These are phyloP conservation scores for Backusella tarrabulga DNA, from an alignment of 192 early-diverging fungal genomes.

Conservation along the genomic window DNA sequence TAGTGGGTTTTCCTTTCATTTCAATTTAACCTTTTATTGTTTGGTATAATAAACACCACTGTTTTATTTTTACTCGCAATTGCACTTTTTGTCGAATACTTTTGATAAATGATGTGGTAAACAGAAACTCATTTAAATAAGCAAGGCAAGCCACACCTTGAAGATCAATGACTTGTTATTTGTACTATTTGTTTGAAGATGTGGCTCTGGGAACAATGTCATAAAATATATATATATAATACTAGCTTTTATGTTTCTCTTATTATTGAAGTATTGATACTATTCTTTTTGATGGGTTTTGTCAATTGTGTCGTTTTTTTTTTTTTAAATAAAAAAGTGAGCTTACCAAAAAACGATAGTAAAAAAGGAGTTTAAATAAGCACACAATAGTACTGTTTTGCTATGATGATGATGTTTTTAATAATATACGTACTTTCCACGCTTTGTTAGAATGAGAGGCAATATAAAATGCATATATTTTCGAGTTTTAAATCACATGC, in stretches of 20 bases:
- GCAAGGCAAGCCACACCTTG: background rate
- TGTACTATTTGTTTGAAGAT: background rate
- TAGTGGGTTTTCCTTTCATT: background rate
- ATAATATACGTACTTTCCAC: background rate
- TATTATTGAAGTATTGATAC: background rate
- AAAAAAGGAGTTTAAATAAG: background rate
- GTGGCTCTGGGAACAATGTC: background rate
- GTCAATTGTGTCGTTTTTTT: background rate
- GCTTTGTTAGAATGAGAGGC: background rate
- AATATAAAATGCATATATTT: background rate
- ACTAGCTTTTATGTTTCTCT: background rate
- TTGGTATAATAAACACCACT: background rate
- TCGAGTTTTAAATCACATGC: background rate
- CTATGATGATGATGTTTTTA: background rate
- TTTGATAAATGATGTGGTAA: background rate
- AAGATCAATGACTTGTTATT: background rate
- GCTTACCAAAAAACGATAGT: background rate
- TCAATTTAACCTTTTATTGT: slow-evolving; percentile 1
- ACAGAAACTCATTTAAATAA: background rate
- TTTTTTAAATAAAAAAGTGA: background rate
- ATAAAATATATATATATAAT: background rate
- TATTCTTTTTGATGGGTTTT: background rate
- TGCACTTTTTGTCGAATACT: slow-evolving; percentile 10
- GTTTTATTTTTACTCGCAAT: slow-evolving; percentile 3
- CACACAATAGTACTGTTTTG: background rate